These are phyloP conservation scores for Wickerhamiella shivajii DNA, from an alignment of 805 yeast genomes.

Conservation along the genomic window DNA sequence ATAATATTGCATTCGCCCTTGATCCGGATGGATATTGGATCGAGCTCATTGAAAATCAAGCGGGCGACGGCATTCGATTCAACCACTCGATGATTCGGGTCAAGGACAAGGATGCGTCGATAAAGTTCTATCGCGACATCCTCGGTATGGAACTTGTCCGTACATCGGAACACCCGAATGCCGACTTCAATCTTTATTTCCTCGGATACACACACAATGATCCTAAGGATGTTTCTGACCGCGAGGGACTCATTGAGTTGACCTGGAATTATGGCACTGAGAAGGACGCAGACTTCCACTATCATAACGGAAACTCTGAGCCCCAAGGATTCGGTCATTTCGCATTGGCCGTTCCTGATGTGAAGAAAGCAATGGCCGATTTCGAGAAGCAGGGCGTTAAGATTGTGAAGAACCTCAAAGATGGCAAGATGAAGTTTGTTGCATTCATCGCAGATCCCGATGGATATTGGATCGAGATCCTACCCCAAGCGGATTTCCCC, in stretches of 20 bases:
- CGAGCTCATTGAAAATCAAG: conserved; percentile 54
- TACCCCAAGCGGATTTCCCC: conserved; percentile 30
- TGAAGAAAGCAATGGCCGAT: conserved; percentile 36
- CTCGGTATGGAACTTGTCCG: conserved; percentile 68
- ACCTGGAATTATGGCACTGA: conserved; percentile 97
- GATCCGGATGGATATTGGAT: conserved; percentile 98
- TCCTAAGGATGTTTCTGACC: conserved; percentile 23
- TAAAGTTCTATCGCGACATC: conserved; percentile 63
- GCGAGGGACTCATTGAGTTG: conserved; percentile 70
- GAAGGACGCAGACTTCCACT: conserved; percentile 51
- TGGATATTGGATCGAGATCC: conserved; percentile 69
- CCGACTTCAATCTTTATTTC: conserved; percentile 76
- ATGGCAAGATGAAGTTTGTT: conserved; percentile 40
- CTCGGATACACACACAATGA: conserved; percentile 48
- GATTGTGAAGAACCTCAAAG: conserved; percentile 33
- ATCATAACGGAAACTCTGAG: conserved; percentile 70
- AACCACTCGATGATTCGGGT: conserved; percentile 92
- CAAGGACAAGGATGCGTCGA: conserved; percentile 62
- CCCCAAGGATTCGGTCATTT: conserved; percentile 82
- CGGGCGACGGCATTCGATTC: conserved; percentile 29
- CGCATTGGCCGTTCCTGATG: conserved; percentile 59
- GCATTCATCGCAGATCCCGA: conserved; percentile 84
- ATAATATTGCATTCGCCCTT: conserved; percentile 81
- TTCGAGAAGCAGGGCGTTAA: conserved; percentile 33
- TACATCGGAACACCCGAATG: conserved; percentile 42